Evolutionary conservation across 306 rosid genomes (phyloP), one percentile per base, ranked within the genome.

Genomic region (Sphenostylis stenocarpa): DNA sequence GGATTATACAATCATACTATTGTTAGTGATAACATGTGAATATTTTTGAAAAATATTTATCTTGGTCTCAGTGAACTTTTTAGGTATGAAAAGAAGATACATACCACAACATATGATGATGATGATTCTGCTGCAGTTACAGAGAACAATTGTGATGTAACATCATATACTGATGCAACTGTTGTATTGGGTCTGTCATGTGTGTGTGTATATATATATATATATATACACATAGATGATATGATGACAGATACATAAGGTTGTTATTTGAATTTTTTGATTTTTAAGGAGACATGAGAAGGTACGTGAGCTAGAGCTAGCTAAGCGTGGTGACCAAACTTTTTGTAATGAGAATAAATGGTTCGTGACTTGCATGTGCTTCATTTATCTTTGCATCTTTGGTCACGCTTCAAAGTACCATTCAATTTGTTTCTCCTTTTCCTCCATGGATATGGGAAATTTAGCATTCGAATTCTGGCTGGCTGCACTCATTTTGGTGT

Each of bases 221-320:
- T 28, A 4, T n/a, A 19, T 56, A 62, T 57, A 33, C 2, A 36
- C 43, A 38, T 7, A 38, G 8, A 2, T 9, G 13, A 62, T 43
- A 19, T 49, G 45, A 21, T 38, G 33, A 39, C 31, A 28, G 16
- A 17, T 75, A 17, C 29, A 7, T 57, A n/a, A 23, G 41, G 11
- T 38, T 62, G 52, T 41, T 38, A 70, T 86, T 89, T 85, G 82
- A 88, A 21, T 82, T 89, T 80, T 28, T 55, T 68, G 76, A 64
- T 51, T 76, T 84, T 88, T 76, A 91, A 86, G 84, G 78, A 64
- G 49, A 74, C 87, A 64, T 77, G 84, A 76, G 66, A 73, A 86
- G 83, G 86, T 87, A 77, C 95, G 96, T 93, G 98, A 93, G 73
- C 72, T 64, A 76, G 72, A 77, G 71, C 83, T 60, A 61, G 33